Percentiles rank a stretch among this genome's conserved stretches.
Evolutionary conservation across 2,329 filamentous ascomycete genomes (phyloP).

Genomic region (Plectosphaerella plurivora): DNA sequence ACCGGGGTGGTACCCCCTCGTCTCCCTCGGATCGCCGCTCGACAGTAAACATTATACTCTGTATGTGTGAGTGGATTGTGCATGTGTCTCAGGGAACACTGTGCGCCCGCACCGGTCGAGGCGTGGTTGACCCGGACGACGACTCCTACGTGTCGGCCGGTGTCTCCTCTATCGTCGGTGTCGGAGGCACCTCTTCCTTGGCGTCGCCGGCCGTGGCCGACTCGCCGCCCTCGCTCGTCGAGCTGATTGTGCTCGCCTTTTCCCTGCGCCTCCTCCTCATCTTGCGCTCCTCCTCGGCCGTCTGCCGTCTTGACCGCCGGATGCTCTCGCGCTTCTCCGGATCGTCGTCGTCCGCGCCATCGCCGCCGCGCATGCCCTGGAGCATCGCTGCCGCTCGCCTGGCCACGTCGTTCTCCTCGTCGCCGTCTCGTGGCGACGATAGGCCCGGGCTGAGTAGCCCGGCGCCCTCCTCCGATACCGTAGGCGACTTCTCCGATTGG

Average conservation of each 20-base stretch:
- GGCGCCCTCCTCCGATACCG: slow-evolving; percentile 42
- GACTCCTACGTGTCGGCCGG: slow-evolving; percentile 10
- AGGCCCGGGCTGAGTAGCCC: slow-evolving; percentile 47
- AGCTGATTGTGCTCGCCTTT: slow-evolving; percentile 40
- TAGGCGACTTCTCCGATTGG: slow-evolving; percentile 27
- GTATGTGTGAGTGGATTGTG: slow-evolving; percentile 9
- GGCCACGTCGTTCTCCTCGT: slow-evolving; percentile 68
- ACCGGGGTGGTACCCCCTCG: not conserved
- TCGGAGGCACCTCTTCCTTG: slow-evolving; percentile 12
- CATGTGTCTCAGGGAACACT: not conserved
- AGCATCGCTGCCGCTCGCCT: slow-evolving; percentile 79
- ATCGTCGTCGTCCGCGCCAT: slow-evolving; percentile 48
- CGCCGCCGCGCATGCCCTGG: slow-evolving; percentile 72
- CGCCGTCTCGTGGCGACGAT: slow-evolving; percentile 35
- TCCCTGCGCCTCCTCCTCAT: slow-evolving; percentile 63
- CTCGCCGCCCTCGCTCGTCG: slow-evolving; percentile 14
- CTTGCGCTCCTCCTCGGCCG: slow-evolving; percentile 73
- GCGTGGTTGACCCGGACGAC: not conserved
- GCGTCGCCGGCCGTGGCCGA: slow-evolving; percentile 6
- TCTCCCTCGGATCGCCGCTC: not conserved
- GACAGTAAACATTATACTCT: slow-evolving; percentile 14
- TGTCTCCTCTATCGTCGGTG: slow-evolving; percentile 10
- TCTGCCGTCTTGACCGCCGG: slow-evolving; percentile 60
- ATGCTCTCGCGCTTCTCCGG: slow-evolving; percentile 54
- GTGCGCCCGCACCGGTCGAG: not conserved